Conservation (phyloP, 192 early-diverging fungal species). For the Coemansia sp. region DNA sequence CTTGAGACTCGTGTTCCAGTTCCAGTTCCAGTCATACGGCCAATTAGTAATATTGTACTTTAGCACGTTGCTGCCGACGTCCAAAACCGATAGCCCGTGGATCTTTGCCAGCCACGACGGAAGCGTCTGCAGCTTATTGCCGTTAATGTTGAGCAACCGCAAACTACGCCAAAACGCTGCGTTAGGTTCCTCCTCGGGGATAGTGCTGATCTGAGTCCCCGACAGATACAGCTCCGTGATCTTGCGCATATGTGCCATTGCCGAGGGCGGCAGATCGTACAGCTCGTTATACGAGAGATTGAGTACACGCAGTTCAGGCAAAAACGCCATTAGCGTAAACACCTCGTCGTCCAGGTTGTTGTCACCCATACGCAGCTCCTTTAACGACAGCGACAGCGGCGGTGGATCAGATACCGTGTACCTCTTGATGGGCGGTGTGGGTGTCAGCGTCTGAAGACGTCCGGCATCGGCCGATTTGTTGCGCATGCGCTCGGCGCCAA, state of each 20-base stretch:
- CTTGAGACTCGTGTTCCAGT: slow-evolving; percentile 87
- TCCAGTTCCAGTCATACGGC: slow-evolving; percentile 98
- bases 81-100: slow-evolving; percentile 72
- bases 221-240: slow-evolving; percentile 79
- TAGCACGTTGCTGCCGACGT: slow-evolving; percentile 84
- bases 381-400: slow-evolving; percentile 61
- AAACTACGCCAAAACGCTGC: slow-evolving; percentile 68
- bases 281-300: slow-evolving; percentile 83
- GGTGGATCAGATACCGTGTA: slow-evolving; percentile 60
- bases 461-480: slow-evolving; percentile 50
- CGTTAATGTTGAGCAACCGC: slow-evolving; percentile 81
- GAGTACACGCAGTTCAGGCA: slow-evolving; percentile 75
- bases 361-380: slow-evolving; percentile 74
- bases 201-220: slow-evolving; percentile 79
- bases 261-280: slow-evolving; percentile 77
- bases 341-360: slow-evolving; percentile 84
- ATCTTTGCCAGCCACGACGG: slow-evolving; percentile 93
- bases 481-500: slow-evolving; percentile 27
- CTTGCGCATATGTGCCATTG: slow-evolving; percentile 69
- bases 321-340: slow-evolving; percentile 70
- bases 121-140: slow-evolving; percentile 86
- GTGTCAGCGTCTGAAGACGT: slow-evolving; percentile 19
- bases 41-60: slow-evolving; percentile 95
- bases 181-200: slow-evolving; percentile 83
- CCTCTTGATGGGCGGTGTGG: slow-evolving; percentile 35